Evolutionary conservation across 148 eudicot genomes (phyloP), one percentile per base, ranked within the genome.

Genomic region (Silene uniflora): DNA sequence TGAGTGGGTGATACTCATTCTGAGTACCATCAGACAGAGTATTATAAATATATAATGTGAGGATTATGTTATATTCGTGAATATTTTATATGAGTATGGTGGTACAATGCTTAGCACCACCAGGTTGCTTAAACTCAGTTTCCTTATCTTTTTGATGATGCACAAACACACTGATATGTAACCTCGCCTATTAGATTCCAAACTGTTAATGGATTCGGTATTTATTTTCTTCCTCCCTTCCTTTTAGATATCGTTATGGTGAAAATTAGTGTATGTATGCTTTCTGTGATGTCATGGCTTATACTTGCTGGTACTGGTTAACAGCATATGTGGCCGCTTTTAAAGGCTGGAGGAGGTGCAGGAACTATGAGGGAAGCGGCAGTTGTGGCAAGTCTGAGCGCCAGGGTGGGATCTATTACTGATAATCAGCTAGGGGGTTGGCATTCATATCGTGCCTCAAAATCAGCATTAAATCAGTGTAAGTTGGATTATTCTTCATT

Each of bases 301-400:
- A n/a, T n/a, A n/a, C n/a, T n/a, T n/a, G n/a, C n/a, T n/a, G n/a
- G n/a, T n/a, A n/a, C n/a, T n/a, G 74, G 79, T 68, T 78, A 22
- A 46, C 90, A 94, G 96, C 98, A 95, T 77, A 87, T 95, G 92
- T 89, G 97, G 98, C 97, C 98, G 62, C 86, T 92, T 79, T 86
- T 95, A 58, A 95, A 89, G 82, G 84, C 16, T 25, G 96, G 97
- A 80, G 92, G 92, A 60, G 90, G 86, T 52, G 64, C 75, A 29
- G 91, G 89, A 39, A 80, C 91, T 65, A 80, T 76, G 67, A 89
- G 87, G 78, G 90, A 88, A 47, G 80, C 80, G 83, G 89, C 98
- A 22, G 83, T 95, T 66, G 85, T 90, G 72, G 98, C 96, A 60
- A 95, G 80, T 79, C 80, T 95, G 85, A 95, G 97, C 83, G 98